Evolutionary conservation across 139 green algal genomes (phyloP).

Genomic region (Chlamydomonas incerta): DNA sequence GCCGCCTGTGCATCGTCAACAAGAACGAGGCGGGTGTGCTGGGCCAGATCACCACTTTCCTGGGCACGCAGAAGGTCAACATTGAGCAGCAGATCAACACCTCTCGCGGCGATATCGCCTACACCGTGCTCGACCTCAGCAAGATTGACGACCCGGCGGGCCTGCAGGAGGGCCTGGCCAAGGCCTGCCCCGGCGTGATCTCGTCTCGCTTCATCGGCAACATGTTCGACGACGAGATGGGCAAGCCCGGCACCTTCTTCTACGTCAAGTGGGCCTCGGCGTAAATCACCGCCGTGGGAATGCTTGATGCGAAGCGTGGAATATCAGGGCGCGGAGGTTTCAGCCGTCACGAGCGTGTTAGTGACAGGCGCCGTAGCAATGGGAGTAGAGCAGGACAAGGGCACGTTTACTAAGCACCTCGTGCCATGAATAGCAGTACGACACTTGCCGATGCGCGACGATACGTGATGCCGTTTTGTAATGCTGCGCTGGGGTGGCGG

Average conservation of each 20-base stretch:
- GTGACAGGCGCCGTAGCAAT: no score
- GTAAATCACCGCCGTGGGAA: no score
- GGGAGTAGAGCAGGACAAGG: no score
- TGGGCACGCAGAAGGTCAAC: conserved; percentile 58
- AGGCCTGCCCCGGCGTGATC: conserved; percentile 54
- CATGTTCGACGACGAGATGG: conserved; percentile 62
- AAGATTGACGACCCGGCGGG: conserved; percentile 50
- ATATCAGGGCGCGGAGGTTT: no score
- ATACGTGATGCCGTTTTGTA: no score
- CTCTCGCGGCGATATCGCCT: conserved; percentile 58
- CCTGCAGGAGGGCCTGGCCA: conserved; percentile 47
- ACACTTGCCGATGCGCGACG: no score
- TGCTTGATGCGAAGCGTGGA: no score
- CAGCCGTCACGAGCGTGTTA: no score
- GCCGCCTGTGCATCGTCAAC: conserved; percentile 65
- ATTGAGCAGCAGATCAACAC: conserved; percentile 73
- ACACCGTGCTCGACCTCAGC: conserved; percentile 66
- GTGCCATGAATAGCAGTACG: no score
- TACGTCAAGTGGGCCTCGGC: conserved; percentile 49
- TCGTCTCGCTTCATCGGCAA: conserved; percentile 63
- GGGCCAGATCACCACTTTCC: conserved; percentile 66
- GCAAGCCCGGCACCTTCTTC: conserved; percentile 63
- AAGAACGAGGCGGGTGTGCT: conserved; percentile 65
- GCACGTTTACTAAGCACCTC: no score
- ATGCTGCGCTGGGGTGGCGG: no score